These are phyloP conservation scores for Hippophae tibetana DNA, from an alignment of 306 rosid genomes.

Conservation along the genomic window DNA sequence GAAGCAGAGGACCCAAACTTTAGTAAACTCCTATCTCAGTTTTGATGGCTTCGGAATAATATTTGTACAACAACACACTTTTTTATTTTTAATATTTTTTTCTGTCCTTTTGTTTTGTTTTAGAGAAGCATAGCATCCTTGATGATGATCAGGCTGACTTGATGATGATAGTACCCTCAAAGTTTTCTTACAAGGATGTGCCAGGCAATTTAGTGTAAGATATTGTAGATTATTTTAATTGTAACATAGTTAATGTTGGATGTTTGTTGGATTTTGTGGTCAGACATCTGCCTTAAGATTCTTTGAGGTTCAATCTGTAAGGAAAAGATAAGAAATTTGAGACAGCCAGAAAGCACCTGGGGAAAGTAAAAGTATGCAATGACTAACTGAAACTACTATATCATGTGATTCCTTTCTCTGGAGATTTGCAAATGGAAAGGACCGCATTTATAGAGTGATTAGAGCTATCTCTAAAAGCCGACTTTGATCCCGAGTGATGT, in stretches of 20 bases:
- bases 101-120: slow-evolving; percentile 14
- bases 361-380: too few species aligned
- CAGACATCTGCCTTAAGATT: neutral
- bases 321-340: too few species aligned
- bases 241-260: slow-evolving; percentile 13
- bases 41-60: neutral
- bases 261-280: neutral
- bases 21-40: slow-evolving; percentile 36
- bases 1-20: slow-evolving; percentile 46
- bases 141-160: slow-evolving; percentile 63
- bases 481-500: too few species aligned
- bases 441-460: too few species aligned
- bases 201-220: slow-evolving; percentile 82
- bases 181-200: slow-evolving; percentile 65
- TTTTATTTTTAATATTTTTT: neutral
- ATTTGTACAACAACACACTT: too few species aligned
- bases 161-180: slow-evolving; percentile 71
- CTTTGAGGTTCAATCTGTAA: too few species aligned
- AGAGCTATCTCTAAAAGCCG: too few species aligned
- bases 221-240: neutral
- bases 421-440: too few species aligned
- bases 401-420: too few species aligned
- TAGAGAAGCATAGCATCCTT: slow-evolving; percentile 50
- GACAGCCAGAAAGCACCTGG: too few species aligned
- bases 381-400: too few species aligned